These are phyloP conservation scores for Amaranthus palmeri DNA, from an alignment of 148 eudicot genomes.

Conservation along the genomic window DNA sequence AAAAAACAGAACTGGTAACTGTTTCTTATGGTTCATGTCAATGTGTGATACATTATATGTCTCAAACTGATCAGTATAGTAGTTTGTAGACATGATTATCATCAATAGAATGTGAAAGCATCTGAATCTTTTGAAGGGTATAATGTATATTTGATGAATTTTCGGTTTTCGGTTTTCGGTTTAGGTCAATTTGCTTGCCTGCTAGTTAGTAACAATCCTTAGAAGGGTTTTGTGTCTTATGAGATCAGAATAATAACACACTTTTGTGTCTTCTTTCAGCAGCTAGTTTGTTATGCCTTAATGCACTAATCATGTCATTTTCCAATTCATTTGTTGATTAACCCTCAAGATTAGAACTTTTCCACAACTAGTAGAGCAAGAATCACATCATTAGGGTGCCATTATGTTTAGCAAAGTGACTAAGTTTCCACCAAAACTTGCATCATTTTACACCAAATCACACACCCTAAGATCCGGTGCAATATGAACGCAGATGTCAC, in stretches of 20 bases:
- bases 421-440: slow-evolving; percentile 2
- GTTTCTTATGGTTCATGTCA: slow-evolving; percentile 10
- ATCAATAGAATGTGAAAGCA: slow-evolving; percentile 17
- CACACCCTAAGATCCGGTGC: not conserved
- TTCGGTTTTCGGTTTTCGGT: slow-evolving; percentile 10
- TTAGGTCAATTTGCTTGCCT: slow-evolving; percentile 9
- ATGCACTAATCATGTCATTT: slow-evolving; percentile 1
- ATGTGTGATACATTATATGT: slow-evolving; percentile 24
- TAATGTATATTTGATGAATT: slow-evolving; percentile 23
- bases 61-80: slow-evolving; percentile 21
- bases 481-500: not conserved
- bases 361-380: slow-evolving; percentile 3
- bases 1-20: slow-evolving; percentile 18
- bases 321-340: not conserved
- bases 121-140: slow-evolving; percentile 16
- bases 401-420: slow-evolving; percentile 9
- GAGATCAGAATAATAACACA: not conserved
- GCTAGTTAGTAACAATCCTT: slow-evolving; percentile 2
- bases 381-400: slow-evolving; percentile 11
- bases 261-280: not conserved
- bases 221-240: not conserved
- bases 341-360: not conserved
- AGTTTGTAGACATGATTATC: slow-evolving; percentile 20
- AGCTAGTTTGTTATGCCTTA: not conserved
- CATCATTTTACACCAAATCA: slow-evolving; percentile 4